Evolutionary conservation across 176 grass and related monocot species (phyloP), one percentile per base, ranked within the genome.

Genomic region (Cocos nucifera): DNA sequence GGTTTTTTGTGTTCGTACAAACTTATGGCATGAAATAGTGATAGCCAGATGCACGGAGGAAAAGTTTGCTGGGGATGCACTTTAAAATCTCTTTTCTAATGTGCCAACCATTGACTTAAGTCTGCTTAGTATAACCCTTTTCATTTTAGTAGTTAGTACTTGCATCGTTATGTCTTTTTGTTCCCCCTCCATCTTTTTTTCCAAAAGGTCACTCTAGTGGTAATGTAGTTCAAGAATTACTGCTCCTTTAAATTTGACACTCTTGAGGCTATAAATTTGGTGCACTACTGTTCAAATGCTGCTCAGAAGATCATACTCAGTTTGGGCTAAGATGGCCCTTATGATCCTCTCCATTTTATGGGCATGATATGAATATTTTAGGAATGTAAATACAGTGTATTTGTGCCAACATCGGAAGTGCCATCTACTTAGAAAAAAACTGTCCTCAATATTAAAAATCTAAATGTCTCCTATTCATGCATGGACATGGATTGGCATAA

Each of bases 321-420:
- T 67, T 29, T 67, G 64, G 23, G 64, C 51, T 67, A 67, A 67
- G 51, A 67, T 67, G 64, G 49, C 25, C 64, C 51, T 67, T 28
- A 29, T 28, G 50, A 17, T 53, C 17, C 25, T 24, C 24, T 51
- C 64, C 8, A 44, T 44, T 64, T 51, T 21, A 28, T 18, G 25
- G 4, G 50, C 51, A 54, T 20, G 4, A 25, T 66, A 54, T 30
- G 51, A 32, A 25, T 54, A 53, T 73, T 81, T n/a, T 26, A 25
- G 75, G 24, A 49, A 79, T 67, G 30, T 76, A 79, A 69, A 76
- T 74, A 27, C 69, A 62, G 29, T 56, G 62, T 28, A 51, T 72
- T 72, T 65, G 50, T 53, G 58, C 27, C 23, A 61, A 48, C 54
- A 55, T 50, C 50, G 15, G 26, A 44, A 67, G 64, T 67, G 10